Base-by-base conservation (phyloP, 805 yeast genomes). In the Debaryomyces tyrocola region DNA sequence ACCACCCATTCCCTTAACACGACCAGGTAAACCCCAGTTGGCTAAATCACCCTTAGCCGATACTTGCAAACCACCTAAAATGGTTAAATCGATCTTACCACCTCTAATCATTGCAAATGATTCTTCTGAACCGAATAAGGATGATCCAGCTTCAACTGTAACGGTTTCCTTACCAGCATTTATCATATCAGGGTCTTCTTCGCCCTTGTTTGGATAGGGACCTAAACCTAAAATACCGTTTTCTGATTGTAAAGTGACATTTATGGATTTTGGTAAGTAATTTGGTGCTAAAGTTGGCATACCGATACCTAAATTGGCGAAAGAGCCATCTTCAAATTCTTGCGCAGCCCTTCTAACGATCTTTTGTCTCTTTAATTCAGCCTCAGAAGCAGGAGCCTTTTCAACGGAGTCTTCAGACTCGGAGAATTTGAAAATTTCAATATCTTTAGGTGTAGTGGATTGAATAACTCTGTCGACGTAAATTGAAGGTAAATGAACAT, bases 161-260 rank as follows among this genome's bases (percentile, higher is more conserved):
- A 74, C 74, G 4, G 80, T 72, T 60, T 77, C 80, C 52, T 77
- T 77, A 20, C 82, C 81, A 9, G 81, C 80, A 50, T 77, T 77
- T 48, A 75, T 73, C 50, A 71, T 50, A 51, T 77, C 81, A 3
- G 79, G 66, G 50, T 74, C 78, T 36, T 70, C 78, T 51, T 73
- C 59, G n/a, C 74, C 78, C 27, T 50, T 50, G 18, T 43, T 43
- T 4, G 74, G 74, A 55, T 73, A 75, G n/a, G 76, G 77, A 1
- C 81, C 82, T 37, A 76, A 60, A 4, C 81, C 80, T 15, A 77
- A 63, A 27, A 77, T 61, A 10, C 82, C 81, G 50, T 77, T 77
- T 56, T 77, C 80, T 11, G 75, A 66, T 60, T 77, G 80, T 48
- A 77, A 63, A 6, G 64, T 64, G 31, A 77, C 76, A 27, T 63